phyloP scores from a whole-genome alignment of 1,284 basidiomycete species.

The Tilletia horrida region DNA sequence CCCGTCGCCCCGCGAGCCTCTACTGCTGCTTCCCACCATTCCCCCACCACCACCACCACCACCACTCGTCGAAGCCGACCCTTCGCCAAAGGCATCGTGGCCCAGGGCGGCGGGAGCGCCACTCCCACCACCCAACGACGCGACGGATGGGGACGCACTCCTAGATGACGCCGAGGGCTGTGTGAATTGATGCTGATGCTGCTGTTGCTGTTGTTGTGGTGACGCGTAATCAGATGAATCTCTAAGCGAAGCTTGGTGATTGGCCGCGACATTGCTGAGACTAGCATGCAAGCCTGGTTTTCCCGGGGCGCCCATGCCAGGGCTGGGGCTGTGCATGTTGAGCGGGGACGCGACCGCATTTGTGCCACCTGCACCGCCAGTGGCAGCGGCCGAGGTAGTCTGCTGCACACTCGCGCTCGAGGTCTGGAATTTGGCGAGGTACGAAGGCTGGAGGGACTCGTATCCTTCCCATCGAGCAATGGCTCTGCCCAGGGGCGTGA shows the following conservation, averaged over 20 bases:
- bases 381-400: not conserved
- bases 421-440: constrained; percentile 12
- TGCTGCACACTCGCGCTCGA: not conserved
- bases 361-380: not conserved
- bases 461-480: constrained; percentile 68
- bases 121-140: not conserved
- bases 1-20: not conserved
- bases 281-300: not conserved
- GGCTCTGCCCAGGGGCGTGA: constrained; percentile 83
- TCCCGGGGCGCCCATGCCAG: no score
- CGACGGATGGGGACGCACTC: constrained; percentile 2
- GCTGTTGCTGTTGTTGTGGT: no score
- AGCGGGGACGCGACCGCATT: not conserved
- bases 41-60: no score
- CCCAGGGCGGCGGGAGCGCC: no score
- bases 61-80: no score
- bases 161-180: not conserved
- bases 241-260: no score
- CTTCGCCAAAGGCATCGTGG: no score
- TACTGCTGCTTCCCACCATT: not conserved
- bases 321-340: no score
- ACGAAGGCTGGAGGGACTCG: constrained; percentile 7
- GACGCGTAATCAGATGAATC: no score
- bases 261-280: not conserved
- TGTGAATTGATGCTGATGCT: no score